Evolutionary conservation across 495 filamentous ascomycete species (phyloP).

Genomic region (Aspergillus bertholletiae): DNA sequence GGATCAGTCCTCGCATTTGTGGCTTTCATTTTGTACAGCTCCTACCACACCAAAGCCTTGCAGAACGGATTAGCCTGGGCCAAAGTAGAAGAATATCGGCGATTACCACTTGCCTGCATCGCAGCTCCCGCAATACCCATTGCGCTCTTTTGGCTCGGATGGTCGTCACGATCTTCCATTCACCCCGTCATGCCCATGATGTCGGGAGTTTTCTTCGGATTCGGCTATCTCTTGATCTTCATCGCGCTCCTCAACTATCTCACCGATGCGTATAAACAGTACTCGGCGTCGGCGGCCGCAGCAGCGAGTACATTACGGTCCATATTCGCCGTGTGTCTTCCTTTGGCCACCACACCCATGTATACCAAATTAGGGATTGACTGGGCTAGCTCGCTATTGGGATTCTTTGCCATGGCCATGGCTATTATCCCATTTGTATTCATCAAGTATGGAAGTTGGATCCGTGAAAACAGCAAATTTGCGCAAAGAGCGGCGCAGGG

Average conservation of each 20-base stretch:
- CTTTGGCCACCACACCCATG: constrained; percentile 54
- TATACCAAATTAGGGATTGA: constrained; percentile 54
- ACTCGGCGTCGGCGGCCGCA: constrained; percentile 27
- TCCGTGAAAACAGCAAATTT: constrained; percentile 23
- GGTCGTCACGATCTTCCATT: constrained; percentile 44
- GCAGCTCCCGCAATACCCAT: constrained; percentile 51
- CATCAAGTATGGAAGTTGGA: constrained; percentile 29
- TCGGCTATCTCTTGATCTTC: constrained; percentile 47
- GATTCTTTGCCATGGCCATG: constrained; percentile 36
- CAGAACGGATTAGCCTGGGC: constrained; percentile 20
- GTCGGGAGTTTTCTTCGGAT: constrained; percentile 47
- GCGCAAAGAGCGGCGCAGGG: not conserved
- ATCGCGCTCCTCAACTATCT: constrained; percentile 48
- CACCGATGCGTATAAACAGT: constrained; percentile 45
- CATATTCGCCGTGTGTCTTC: constrained; percentile 54
- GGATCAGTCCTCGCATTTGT: constrained; percentile 23
- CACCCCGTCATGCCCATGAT: constrained; percentile 45
- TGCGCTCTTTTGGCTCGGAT: constrained; percentile 58
- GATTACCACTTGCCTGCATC: constrained; percentile 52
- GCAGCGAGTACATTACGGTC: constrained; percentile 39
- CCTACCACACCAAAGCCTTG: constrained; percentile 20
- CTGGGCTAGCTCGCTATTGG: constrained; percentile 51
- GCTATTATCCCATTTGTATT: constrained; percentile 42
- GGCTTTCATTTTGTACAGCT: constrained; percentile 25
- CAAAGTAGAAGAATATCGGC: constrained; percentile 53